phyloP scores from a whole-genome alignment of 73 alveolate species.

The Breviolum minutum region DNA sequence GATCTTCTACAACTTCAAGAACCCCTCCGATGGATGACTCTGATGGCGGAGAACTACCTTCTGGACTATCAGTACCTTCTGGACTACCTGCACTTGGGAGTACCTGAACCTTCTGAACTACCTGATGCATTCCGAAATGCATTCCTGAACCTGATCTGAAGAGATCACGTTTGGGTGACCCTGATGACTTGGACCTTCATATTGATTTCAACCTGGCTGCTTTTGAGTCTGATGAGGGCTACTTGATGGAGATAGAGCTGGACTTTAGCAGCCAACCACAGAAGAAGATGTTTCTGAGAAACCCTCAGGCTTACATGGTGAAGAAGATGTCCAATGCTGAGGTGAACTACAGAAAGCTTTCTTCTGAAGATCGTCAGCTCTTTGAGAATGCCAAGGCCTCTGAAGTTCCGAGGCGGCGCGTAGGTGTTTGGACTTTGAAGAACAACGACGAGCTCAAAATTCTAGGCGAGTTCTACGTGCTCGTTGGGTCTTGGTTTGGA shows the following conservation, averaged over 20 bases:
- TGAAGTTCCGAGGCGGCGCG: not conserved
- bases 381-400: constrained; percentile 1
- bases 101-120: not conserved
- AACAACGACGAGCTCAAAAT: not conserved
- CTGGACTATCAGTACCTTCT: not conserved
- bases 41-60: not conserved
- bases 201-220: not conserved
- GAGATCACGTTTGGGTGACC: not conserved
- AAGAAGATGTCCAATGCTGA: not conserved
- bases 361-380: not conserved
- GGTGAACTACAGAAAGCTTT: not conserved
- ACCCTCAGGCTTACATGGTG: not conserved
- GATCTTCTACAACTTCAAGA: not conserved
- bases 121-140: not conserved
- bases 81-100: not conserved
- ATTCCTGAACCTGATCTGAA: not conserved
- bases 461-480: not conserved
- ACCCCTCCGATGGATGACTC: not conserved
- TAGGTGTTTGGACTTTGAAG: not conserved
- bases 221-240: not conserved
- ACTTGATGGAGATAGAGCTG: not conserved
- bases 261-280: not conserved
- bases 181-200: not conserved
- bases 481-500: constrained; percentile 8
- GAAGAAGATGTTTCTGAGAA: not conserved